Conservation (phyloP, 352 stramenopile genomes). For the Aphanomyces invadans region DNA sequence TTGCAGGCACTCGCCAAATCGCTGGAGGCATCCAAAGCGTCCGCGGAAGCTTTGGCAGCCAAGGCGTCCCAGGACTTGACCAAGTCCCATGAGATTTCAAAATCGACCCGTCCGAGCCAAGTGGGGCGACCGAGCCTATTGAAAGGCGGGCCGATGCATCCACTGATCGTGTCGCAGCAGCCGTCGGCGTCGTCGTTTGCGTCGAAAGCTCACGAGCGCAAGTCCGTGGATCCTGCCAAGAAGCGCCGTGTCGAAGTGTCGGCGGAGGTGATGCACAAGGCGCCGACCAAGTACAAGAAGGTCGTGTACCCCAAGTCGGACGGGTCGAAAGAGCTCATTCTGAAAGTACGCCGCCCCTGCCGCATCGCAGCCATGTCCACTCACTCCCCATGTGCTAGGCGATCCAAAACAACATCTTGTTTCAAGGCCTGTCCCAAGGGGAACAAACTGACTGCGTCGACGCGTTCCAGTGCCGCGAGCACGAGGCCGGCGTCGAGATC, state of each 20-base stretch:
- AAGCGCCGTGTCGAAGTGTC: constrained; percentile 63
- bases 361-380: background rate
- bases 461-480: constrained; percentile 58
- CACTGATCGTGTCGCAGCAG: background rate
- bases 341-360: constrained; percentile 5
- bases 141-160: background rate
- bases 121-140: constrained; percentile 22
- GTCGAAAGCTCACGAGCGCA: constrained; percentile 17
- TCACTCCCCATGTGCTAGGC: constrained; percentile 46
- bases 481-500: constrained; percentile 35
- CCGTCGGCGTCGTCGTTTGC: constrained; percentile 6
- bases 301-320: constrained; percentile 59
- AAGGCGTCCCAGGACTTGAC: constrained; percentile 55
- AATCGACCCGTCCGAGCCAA: constrained; percentile 18
- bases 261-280: constrained; percentile 67
- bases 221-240: constrained; percentile 10
- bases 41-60: background rate
- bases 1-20: constrained; percentile 13
- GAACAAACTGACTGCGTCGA: constrained; percentile 65
- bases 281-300: constrained; percentile 35
- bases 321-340: constrained; percentile 37
- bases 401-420: constrained; percentile 67
- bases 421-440: constrained; percentile 45
- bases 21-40: constrained; percentile 5
- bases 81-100: constrained; percentile 21